Percentiles rank a stretch among this genome's conserved stretches.
phyloP scores from a whole-genome alignment of 2,329 filamentous ascomycete species.

The Fusarium sp. region DNA sequence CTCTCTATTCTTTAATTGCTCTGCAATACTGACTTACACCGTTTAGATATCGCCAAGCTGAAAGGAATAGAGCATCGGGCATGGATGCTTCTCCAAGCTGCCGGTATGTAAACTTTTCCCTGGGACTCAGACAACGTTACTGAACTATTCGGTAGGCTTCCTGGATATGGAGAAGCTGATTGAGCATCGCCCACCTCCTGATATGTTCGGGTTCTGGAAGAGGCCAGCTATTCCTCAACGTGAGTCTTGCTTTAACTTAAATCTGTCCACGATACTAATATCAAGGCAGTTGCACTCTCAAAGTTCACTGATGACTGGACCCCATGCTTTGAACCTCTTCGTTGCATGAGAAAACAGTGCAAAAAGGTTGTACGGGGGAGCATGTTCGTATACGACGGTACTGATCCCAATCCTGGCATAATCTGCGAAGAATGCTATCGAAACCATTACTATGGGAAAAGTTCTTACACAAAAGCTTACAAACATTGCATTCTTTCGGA shows the following conservation, averaged over 20 bases:
- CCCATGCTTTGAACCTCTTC: conserved; percentile 29
- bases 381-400: conserved; percentile 27
- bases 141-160: conserved; percentile 13
- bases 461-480: conserved; percentile 28
- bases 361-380: conserved; percentile 31
- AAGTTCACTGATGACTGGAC: conserved; percentile 15
- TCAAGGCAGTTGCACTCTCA: conserved; percentile 17
- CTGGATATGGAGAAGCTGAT: conserved; percentile 39
- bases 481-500: conserved; percentile 32
- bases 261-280: background rate
- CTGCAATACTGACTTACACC: background rate
- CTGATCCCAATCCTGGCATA: conserved; percentile 1
- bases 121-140: background rate
- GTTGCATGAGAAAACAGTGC: conserved; percentile 28
- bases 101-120: conserved; percentile 2
- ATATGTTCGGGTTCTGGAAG: conserved; percentile 34
- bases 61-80: conserved; percentile 29
- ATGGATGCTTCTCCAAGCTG: conserved; percentile 33
- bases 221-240: conserved; percentile 37
- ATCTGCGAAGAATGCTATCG: conserved; percentile 37
- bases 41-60: conserved; percentile 12
- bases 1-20: accelerated
- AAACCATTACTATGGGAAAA: conserved; percentile 13
- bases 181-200: conserved; percentile 32
- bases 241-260: background rate